Base-by-base conservation (phyloP, 2,329 filamentous ascomycete species). In the Ophiostoma sp. region DNA sequence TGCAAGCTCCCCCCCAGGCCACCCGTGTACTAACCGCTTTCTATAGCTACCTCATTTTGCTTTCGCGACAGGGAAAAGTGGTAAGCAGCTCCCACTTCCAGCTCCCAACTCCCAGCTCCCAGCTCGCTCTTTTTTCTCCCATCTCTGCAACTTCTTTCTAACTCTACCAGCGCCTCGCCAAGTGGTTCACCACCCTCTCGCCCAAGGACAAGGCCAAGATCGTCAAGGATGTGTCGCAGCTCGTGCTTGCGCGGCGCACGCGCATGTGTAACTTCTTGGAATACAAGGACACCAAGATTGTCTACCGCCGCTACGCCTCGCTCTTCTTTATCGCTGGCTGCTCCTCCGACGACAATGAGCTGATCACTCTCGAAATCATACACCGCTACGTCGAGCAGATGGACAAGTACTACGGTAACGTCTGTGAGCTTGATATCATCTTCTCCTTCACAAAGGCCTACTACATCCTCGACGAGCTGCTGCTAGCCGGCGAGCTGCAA, bases 181-280 rank as follows among this genome's bases (percentile, higher is more conserved):
- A 99, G 84, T 99, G 95, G 95, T 99, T 99, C 83, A 96, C 94
- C 70, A 99, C 95, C 20, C 87, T 99, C 73, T 97, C 94, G 48
- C 95, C 95, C 74, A 97, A 91, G 82, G 95, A 99, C 79, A 99
- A 99, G 84, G 95, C 94, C 82, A 99, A 99, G 86, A 98, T 99
- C 79, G 94, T 99, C 86, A 99, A 99, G 82, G 95, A 99, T 85
- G 95, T 99, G 77, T 93, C 95, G 72, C 95, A 98, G 82, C 91
- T 98, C 67, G 95, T 99, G 76, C 89, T 99, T 75, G 95, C 95
- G 73, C 89, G 95, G 76, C 89, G 95, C 78, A 98, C 95, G 72
- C 93, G 95, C 80, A 99, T 99, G 95, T 99, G 95, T 87, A 99
- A 99, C 83, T 99, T 99, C 81, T 87, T 99, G 72, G 95, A 99